Percentiles rank a stretch among this genome's conserved stretches.
These are phyloP conservation scores for Extremus antarcticus DNA, from an alignment of 495 filamentous ascomycete species.

Conservation along the genomic window DNA sequence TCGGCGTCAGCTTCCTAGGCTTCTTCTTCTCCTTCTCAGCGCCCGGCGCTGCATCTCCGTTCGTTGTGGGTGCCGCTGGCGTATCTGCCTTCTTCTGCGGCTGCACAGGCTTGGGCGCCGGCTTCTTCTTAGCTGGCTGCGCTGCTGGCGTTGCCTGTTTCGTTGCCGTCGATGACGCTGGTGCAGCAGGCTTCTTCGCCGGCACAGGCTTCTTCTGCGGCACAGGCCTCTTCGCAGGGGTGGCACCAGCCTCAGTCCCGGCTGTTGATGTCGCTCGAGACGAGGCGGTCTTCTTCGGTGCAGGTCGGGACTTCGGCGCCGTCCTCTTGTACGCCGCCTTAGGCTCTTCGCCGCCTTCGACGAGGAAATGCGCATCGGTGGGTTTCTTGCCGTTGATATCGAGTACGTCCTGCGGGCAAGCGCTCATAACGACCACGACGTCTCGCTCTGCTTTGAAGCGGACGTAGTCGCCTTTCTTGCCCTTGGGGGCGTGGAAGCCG, in stretches of 20 bases:
- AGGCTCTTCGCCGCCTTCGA: conserved; percentile 11
- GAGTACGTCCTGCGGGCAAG: conserved; percentile 32
- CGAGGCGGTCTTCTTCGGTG: conserved; percentile 16
- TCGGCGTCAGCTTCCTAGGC: conserved; percentile 8
- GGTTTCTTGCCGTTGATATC: conserved; percentile 28
- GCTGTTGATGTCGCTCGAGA: conserved; percentile 42
- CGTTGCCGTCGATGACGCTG: background rate
- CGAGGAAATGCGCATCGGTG: conserved; percentile 31
- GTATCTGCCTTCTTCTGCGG: conserved; percentile 10
- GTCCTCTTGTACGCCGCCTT: background rate
- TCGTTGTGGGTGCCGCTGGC: background rate
- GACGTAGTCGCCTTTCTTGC: conserved; percentile 30
- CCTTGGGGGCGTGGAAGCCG: conserved; percentile 25
- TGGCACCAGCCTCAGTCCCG: conserved; percentile 42
- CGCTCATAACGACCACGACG: conserved; percentile 34
- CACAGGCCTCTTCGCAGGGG: conserved; percentile 3
- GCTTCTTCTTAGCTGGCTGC: conserved; percentile 10
- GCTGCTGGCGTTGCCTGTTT: conserved; percentile 11
- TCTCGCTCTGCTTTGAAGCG: conserved; percentile 31
- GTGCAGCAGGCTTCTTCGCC: background rate
- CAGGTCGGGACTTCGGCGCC: conserved; percentile 3
- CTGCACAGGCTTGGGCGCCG: conserved; percentile 4
- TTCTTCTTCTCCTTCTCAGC: conserved; percentile 16
- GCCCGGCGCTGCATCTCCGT: background rate
- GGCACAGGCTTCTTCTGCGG: conserved; percentile 3